phyloP scores from a whole-genome alignment of 441 rosid genomes.

The Rhodomyrtus psidioides region DNA sequence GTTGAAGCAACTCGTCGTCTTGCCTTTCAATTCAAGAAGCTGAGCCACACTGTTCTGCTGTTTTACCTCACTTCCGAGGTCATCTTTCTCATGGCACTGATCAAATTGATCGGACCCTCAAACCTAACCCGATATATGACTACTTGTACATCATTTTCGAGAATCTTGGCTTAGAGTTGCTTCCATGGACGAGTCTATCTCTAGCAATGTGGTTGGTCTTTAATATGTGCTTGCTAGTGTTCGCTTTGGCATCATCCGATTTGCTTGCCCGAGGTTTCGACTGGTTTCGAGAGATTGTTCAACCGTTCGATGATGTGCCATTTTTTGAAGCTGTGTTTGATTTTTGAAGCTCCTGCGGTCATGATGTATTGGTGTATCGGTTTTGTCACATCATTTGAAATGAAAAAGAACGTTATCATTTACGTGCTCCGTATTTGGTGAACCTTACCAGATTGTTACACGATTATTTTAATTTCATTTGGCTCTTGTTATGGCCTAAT shows the following conservation, averaged over 20 bases:
- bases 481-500: too few species aligned
- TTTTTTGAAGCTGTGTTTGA: not conserved
- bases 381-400: too few species aligned
- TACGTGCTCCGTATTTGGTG: not conserved
- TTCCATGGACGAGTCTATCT: rapidly evolving
- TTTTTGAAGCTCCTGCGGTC: not conserved
- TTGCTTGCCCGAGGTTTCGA: not conserved
- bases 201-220: not conserved
- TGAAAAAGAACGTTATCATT: not conserved
- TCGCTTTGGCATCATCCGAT: not conserved
- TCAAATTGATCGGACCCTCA: not conserved
- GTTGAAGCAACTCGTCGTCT: not conserved
- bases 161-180: not conserved
- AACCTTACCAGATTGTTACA: not conserved
- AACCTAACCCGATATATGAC: not conserved
- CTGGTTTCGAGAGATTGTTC: not conserved
- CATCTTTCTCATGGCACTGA: not conserved
- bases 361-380: not conserved
- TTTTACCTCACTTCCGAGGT: not conserved
- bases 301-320: not conserved
- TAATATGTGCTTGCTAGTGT: not conserved
- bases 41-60: not conserved
- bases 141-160: not conserved
- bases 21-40: rapidly evolving
- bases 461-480: too few species aligned